Evolutionary conservation across 352 stramenopile species (phyloP).

Genomic region (Paralagenidium karlingii): DNA sequence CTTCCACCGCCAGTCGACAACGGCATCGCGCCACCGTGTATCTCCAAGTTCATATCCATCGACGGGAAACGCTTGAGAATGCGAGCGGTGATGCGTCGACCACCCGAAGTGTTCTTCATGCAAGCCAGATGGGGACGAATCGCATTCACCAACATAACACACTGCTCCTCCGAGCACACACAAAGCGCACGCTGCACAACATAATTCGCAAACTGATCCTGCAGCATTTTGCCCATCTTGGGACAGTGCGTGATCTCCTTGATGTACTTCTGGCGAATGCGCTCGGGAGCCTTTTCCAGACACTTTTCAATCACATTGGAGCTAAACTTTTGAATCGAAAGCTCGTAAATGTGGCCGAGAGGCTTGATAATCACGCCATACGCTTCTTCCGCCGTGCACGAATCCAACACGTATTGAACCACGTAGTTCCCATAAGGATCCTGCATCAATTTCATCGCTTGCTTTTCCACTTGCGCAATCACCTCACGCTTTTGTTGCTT

Average conservation of each 20-base stretch:
- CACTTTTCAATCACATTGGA: constrained; percentile 99
- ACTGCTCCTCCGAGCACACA: constrained; percentile 91
- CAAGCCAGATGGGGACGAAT: constrained; percentile 91
- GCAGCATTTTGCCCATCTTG: constrained; percentile 90
- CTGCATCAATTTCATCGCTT: constrained; percentile 94
- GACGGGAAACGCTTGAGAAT: constrained; percentile 95
- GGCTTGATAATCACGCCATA: constrained; percentile 72
- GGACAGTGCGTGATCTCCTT: constrained; percentile 59
- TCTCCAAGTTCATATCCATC: constrained; percentile 82
- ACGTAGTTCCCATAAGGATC: constrained; percentile 89
- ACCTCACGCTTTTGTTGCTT: constrained; percentile 80
- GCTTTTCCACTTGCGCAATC: constrained; percentile 90
- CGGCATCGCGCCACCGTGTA: constrained; percentile 9
- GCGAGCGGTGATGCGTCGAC: constrained; percentile 90
- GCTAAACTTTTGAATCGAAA: constrained; percentile 98
- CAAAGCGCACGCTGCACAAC: constrained; percentile 95
- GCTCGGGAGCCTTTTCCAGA: constrained; percentile 86
- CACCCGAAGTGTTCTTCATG: constrained; percentile 93
- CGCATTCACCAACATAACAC: constrained; percentile 87
- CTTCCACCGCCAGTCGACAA: background rate
- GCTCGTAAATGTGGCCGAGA: constrained; percentile 86
- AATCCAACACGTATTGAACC: constrained; percentile 86
- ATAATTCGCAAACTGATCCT: constrained; percentile 99
- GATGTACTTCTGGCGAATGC: constrained; percentile 61
- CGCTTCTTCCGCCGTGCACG: constrained; percentile 71